Base-by-base conservation (phyloP, 2,329 filamentous ascomycete species). In the Rhytidhysteron rufulum region DNA sequence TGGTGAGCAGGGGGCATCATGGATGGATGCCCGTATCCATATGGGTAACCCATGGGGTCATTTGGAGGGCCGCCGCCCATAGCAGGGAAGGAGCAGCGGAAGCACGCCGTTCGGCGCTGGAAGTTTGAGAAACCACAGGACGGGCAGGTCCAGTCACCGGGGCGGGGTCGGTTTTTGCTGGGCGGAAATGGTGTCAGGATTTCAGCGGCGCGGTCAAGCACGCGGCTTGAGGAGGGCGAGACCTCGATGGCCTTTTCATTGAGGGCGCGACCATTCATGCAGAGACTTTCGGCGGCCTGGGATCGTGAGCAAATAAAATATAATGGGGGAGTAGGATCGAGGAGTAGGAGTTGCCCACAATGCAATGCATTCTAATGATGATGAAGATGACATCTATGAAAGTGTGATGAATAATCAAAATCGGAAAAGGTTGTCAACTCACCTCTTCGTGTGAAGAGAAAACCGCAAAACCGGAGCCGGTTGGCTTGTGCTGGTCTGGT, bases 201-300 rank as follows among this genome's bases (percentile, higher is more conserved):
- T 55, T 96, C 93, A 43, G 90, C 87, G 41, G 93, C 93, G 53
- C 91, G 86, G 68, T 98, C 93, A 43, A 98, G 80, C 38, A 98
- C 93, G 43, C 93, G 85, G 71, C 88, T 94, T n/a, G 88, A 95
- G 7, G 91, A 97, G 8, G 93, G 93, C 4, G 93, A 96, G 43
- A 98, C 93, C 69, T 98, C 93, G 60, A 98, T 97, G 50, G 93
- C 93, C 74, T 97, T 97, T 68, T 98, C 93, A 62, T 97, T 98
- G 45, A 98, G 78, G 39, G 93, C 93, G 58, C 93, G 88, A 40
- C 93, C 93, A 60, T 98, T 98, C 93, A 98, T 98, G 74, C 93
- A 97, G 44, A 98, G 79, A 67, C 88, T 95, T 68, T 98, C 93
- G 36, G 93, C 93, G 55, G 93, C 93, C 91, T 95, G 47, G 5